Percentiles rank a stretch among this genome's conserved stretches.
Conservation (phyloP, 2,329 filamentous ascomycete species). For the Podosphaera xanthii region DNA sequence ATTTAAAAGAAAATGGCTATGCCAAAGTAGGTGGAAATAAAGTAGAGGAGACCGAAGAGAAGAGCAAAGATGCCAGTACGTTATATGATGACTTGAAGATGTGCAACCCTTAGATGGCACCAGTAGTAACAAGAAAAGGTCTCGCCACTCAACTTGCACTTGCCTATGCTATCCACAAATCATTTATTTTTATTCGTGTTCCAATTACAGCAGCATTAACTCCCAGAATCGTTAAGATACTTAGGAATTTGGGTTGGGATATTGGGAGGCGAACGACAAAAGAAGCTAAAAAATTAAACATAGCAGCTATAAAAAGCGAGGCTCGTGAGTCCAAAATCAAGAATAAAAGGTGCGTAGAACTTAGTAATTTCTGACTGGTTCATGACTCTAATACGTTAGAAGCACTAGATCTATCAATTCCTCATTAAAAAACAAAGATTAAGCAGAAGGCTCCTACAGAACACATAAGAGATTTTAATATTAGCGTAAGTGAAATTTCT, state of each 20-base stretch:
- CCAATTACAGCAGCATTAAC: conserved; percentile 76
- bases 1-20: conserved; percentile 26
- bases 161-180: conserved; percentile 94
- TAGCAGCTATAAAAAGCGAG: neutral
- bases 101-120: conserved; percentile 3
- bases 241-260: conserved; percentile 81
- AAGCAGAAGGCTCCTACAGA: no score
- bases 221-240: conserved; percentile 77
- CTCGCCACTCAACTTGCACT: conserved; percentile 66
- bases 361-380: neutral
- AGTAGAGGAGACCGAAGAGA: conserved; percentile 35
- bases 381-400: no score
- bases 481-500: no score
- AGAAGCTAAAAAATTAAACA: conserved; percentile 11
- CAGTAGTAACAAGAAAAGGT: conserved; percentile 20
- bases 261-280: conserved; percentile 51
- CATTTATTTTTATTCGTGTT: conserved; percentile 88
- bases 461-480: no score
- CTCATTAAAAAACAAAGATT: no score
- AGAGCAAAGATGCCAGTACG: conserved; percentile 52
- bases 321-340: neutral
- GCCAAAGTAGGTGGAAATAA: conserved; percentile 29
- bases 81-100: conserved; percentile 11
- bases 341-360: neutral
- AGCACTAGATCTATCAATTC: no score